These are phyloP conservation scores for Cutaneotrichosporon cutaneum DNA, from an alignment of 1,284 basidiomycete species.

Conservation along the genomic window DNA sequence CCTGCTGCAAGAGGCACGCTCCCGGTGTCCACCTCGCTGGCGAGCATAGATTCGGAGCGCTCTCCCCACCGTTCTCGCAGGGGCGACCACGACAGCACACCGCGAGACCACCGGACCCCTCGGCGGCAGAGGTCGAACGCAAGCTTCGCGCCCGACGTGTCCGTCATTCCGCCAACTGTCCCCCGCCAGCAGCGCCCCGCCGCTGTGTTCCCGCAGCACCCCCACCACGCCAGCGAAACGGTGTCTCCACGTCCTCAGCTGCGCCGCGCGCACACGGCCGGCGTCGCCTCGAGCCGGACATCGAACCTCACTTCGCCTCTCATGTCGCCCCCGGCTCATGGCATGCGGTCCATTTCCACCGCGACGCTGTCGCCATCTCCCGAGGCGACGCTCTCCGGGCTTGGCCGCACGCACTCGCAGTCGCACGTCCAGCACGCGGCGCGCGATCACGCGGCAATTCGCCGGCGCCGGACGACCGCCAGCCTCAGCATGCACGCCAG, in stretches of 20 bases:
- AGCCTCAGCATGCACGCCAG: constrained; percentile 17
- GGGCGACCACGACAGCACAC: neutral
- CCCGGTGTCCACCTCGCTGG: neutral
- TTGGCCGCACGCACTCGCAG: neutral
- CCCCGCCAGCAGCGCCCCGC: neutral
- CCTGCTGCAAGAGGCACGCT: neutral
- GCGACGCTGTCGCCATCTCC: neutral
- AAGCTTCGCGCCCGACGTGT: constrained; percentile 2
- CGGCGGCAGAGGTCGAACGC: constrained; percentile 6
- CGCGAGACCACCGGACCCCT: constrained; percentile 1
- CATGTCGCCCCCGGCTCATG: neutral
- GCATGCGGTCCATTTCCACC: neutral
- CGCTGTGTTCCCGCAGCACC: neutral
- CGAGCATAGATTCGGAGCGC: constrained; percentile 3
- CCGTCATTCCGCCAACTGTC: constrained; percentile 4
- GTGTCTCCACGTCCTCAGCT: constrained; percentile 6
- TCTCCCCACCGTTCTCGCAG: constrained; percentile 13
- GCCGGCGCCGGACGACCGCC: constrained; percentile 30
- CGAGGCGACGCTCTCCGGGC: constrained; percentile 5
- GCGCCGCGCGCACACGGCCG: constrained; percentile 21
- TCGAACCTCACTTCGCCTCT: neutral
- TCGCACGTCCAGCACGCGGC: neutral
- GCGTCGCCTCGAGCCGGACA: neutral
- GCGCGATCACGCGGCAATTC: constrained; percentile 14
- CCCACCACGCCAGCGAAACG: neutral